Percentiles rank a stretch among this genome's conserved stretches.
Evolutionary conservation across 2,329 filamentous ascomycete species (phyloP).

Genomic region (Fusarium pseudoanthophilum): DNA sequence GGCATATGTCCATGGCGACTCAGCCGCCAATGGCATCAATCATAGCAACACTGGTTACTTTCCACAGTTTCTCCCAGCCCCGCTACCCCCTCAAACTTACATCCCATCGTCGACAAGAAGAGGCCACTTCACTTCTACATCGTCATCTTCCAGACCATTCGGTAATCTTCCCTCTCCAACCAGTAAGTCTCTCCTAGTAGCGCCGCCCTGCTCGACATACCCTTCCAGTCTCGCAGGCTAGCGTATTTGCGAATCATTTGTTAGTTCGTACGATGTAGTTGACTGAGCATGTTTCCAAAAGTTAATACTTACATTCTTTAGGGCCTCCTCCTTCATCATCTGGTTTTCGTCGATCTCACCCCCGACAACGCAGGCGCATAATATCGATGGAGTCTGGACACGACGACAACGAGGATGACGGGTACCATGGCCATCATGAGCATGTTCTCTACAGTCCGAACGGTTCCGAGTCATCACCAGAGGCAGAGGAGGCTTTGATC

Average conservation of each 20-base stretch:
- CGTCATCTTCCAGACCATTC: constrained; percentile 31
- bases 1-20: constrained; percentile 31
- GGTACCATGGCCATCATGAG: constrained; percentile 27
- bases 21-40: constrained; percentile 28
- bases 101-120: constrained; percentile 28
- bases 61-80: constrained; percentile 24
- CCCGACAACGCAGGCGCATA: constrained; percentile 45
- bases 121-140: constrained; percentile 25
- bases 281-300: background rate
- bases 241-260: constrained; percentile 10
- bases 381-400: constrained; percentile 37
- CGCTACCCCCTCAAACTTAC: constrained; percentile 31
- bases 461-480: constrained; percentile 18
- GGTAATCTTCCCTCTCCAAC: constrained; percentile 35
- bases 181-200: constrained; percentile 30
- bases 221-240: background rate
- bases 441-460: constrained; percentile 13
- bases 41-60: constrained; percentile 32
- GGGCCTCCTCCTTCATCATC: constrained; percentile 39
- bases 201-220: background rate
- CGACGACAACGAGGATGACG: constrained; percentile 37
- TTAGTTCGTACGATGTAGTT: background rate
- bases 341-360: constrained; percentile 42
- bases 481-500: constrained; percentile 49
- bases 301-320: constrained; percentile 22